A percentile compares a stretch with the other conserved stretches of the same genome.
Conservation (phyloP, 169 alveolate genomes). For the Plasmodium vinckei region DNA sequence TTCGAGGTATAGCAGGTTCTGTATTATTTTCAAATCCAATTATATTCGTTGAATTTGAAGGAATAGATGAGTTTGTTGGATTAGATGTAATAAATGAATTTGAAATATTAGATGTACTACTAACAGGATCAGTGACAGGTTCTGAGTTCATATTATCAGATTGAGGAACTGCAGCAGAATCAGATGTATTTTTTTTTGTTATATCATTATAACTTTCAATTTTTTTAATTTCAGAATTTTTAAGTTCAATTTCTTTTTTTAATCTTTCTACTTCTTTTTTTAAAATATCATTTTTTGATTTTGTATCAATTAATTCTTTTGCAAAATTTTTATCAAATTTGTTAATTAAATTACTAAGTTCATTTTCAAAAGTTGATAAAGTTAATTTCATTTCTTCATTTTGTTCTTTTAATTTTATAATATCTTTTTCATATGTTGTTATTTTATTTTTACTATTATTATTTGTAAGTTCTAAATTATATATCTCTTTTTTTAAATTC, state of each 20-base stretch:
- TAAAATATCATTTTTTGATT: constrained; percentile 61
- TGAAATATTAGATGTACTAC: background rate
- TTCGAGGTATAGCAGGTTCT: background rate
- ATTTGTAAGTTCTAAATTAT: constrained; percentile 24
- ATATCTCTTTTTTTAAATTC: constrained; percentile 41
- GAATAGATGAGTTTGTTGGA: background rate
- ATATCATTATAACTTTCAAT: constrained; percentile 57
- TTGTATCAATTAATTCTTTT: constrained; percentile 71
- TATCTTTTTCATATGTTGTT: constrained; percentile 67
- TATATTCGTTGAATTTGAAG: background rate
- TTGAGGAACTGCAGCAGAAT: background rate
- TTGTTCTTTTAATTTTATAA: constrained; percentile 57
- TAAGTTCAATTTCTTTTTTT: constrained; percentile 62
- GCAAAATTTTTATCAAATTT: constrained; percentile 74
- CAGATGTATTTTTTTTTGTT: constrained; percentile 24
- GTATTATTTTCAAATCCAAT: background rate
- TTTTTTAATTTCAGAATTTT: constrained; percentile 70
- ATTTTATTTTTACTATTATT: constrained; percentile 46
- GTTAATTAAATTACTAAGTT: constrained; percentile 65
- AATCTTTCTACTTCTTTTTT: constrained; percentile 74
- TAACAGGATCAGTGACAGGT: background rate
- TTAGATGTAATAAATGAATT: background rate
- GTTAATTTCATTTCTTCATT: constrained; percentile 75
- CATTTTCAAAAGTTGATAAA: constrained; percentile 75
- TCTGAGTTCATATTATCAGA: background rate